Percentiles rank a stretch among this genome's conserved stretches.
These are phyloP conservation scores for Camellia japonica DNA, from an alignment of 148 eudicot species.

Conservation along the genomic window DNA sequence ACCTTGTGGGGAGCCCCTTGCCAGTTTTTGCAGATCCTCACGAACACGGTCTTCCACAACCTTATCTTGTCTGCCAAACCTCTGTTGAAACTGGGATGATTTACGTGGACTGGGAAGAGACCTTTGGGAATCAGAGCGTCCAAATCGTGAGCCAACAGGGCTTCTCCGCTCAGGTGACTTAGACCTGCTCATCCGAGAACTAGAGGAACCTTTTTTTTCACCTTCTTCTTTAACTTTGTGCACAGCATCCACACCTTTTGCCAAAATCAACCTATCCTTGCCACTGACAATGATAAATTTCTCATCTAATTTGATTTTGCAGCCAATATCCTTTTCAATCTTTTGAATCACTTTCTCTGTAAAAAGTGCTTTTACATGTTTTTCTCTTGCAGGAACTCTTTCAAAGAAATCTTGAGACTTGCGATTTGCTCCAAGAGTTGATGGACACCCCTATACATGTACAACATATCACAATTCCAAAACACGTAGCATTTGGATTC, in stretches of 20 bases:
- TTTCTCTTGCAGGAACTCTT: slow-evolving; percentile 91
- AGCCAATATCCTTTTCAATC: slow-evolving; percentile 87
- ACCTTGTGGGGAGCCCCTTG: slow-evolving; percentile 93
- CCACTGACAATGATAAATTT: slow-evolving; percentile 97
- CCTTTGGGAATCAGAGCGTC: slow-evolving; percentile 75
- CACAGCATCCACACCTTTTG: slow-evolving; percentile 95
- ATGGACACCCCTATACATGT: slow-evolving; percentile 82
- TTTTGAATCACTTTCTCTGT: slow-evolving; percentile 65
- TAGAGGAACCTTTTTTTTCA: slow-evolving; percentile 52
- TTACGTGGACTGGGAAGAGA: slow-evolving; percentile 72
- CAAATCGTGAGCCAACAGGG: slow-evolving; percentile 54
- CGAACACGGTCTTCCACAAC: slow-evolving; percentile 74
- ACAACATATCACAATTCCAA: slow-evolving; percentile 7
- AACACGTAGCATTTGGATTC: not conserved
- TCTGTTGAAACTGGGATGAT: slow-evolving; percentile 54
- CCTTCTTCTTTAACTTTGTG: slow-evolving; percentile 80
- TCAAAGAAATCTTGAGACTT: slow-evolving; percentile 97
- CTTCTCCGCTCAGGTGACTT: slow-evolving; percentile 61
- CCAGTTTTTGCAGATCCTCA: slow-evolving; percentile 69
- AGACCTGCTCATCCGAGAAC: slow-evolving; percentile 51
- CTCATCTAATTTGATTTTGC: slow-evolving; percentile 91
- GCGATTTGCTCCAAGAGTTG: slow-evolving; percentile 94
- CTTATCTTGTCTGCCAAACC: slow-evolving; percentile 74
- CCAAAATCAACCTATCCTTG: slow-evolving; percentile 78
- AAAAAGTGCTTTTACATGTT: slow-evolving; percentile 80